Conservation (phyloP, 1,284 basidiomycete genomes). For the Puccinia horiana region DNA sequence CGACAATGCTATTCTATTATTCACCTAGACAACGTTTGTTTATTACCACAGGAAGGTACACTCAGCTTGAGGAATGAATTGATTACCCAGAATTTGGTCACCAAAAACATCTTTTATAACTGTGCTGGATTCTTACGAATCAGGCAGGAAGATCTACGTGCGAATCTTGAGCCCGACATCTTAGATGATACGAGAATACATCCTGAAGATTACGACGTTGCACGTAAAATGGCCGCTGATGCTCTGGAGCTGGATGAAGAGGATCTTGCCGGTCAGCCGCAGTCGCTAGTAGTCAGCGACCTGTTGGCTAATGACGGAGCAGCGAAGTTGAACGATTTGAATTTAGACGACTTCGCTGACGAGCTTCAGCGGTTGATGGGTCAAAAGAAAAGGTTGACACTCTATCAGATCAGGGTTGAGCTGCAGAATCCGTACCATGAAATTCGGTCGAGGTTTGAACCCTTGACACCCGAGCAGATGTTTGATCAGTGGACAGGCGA, state of each 20-base stretch:
- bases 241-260: conserved; percentile 93
- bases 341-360: conserved; percentile 92
- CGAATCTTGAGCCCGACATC: conserved; percentile 75
- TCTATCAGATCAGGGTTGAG: conserved; percentile 85
- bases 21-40: conserved; percentile 51
- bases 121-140: conserved; percentile 88
- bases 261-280: conserved; percentile 73
- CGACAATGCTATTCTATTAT: background rate
- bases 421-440: conserved; percentile 84
- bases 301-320: conserved; percentile 76
- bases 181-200: conserved; percentile 95
- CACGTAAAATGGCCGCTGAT: conserved; percentile 97
- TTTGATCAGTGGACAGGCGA: conserved; percentile 95
- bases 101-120: conserved; percentile 80
- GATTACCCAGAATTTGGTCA: conserved; percentile 74
- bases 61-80: conserved; percentile 81
- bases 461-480: conserved; percentile 75
- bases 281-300: conserved; percentile 74
- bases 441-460: conserved; percentile 69
- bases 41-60: conserved; percentile 69
- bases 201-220: conserved; percentile 95
- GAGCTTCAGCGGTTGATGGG: conserved; percentile 68
- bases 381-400: conserved; percentile 75
- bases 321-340: conserved; percentile 83
- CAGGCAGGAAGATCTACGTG: conserved; percentile 68